phyloP scores from a whole-genome alignment of 192 early-diverging fungal genomes.

The Backusella mclennaniae region DNA sequence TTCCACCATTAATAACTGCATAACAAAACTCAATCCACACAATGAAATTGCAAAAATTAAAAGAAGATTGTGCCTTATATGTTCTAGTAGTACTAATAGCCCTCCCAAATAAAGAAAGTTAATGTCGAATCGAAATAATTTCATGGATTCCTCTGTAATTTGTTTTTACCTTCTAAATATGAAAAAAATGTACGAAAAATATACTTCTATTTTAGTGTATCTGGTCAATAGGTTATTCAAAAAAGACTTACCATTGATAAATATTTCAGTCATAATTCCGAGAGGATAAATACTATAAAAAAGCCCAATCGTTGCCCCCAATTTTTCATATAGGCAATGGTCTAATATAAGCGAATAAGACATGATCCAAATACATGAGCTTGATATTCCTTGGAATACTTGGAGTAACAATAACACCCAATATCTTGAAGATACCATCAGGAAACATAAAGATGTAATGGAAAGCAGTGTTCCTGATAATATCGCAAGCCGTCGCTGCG shows the following conservation, averaged over 20 bases:
- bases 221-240: too few relatives aligned
- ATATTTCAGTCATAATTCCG: neutral
- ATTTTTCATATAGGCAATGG: neutral
- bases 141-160: neutral
- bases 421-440: neutral
- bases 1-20: neutral
- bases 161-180: neutral
- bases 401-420: neutral
- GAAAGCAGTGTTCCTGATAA: neutral
- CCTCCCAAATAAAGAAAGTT: neutral
- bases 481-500: neutral
- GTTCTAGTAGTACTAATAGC: neutral
- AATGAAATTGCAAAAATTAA: neutral
- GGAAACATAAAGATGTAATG: neutral
- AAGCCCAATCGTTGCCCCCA: neutral
- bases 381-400: neutral
- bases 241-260: neutral
- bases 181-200: neutral
- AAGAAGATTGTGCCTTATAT: neutral
- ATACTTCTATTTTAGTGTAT: too few relatives aligned
- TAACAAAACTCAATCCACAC: neutral
- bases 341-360: neutral
- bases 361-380: neutral
- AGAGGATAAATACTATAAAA: constrained; percentile 1
- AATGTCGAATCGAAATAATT: neutral